Conservation (phyloP, 331 rosid species). For the Dryas integrifolia region DNA sequence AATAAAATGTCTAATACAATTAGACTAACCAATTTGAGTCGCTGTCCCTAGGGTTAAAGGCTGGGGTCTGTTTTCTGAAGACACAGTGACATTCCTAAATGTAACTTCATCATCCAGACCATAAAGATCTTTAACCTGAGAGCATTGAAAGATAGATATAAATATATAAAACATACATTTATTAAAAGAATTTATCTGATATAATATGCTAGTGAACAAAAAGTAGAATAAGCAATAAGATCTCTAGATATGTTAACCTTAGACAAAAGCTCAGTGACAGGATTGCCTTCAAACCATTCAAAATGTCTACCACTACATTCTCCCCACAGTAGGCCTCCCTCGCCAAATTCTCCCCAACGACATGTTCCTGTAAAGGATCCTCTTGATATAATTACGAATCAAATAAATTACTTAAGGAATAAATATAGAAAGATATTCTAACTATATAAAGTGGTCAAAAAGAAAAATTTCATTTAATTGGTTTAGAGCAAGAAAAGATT, state of each 20-base stretch:
- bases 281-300: conserved; percentile 90
- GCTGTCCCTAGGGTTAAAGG: conserved; percentile 80
- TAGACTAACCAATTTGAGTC: conserved; percentile 83
- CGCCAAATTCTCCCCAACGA: conserved; percentile 90
- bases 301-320: conserved; percentile 79
- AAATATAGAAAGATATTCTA: background rate
- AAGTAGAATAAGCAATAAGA: conserved; percentile 10
- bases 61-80: conserved; percentile 69
- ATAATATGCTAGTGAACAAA: background rate
- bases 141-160: conserved; percentile 7
- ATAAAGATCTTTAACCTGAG: conserved; percentile 84
- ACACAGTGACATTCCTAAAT: conserved; percentile 70
- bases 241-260: conserved; percentile 47
- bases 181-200: background rate
- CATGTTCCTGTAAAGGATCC: conserved; percentile 54
- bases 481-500: background rate
- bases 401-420: background rate
- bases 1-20: conserved; percentile 1
- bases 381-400: background rate
- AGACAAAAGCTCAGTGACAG: conserved; percentile 57
- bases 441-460: background rate
- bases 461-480: background rate
- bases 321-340: conserved; percentile 95
- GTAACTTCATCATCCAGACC: conserved; percentile 66
- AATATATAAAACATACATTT: too few species aligned